Evolutionary conservation across 352 stramenopile species (phyloP), one percentile per base, ranked within the genome.

Genomic region (Phytopythium helicoides): DNA sequence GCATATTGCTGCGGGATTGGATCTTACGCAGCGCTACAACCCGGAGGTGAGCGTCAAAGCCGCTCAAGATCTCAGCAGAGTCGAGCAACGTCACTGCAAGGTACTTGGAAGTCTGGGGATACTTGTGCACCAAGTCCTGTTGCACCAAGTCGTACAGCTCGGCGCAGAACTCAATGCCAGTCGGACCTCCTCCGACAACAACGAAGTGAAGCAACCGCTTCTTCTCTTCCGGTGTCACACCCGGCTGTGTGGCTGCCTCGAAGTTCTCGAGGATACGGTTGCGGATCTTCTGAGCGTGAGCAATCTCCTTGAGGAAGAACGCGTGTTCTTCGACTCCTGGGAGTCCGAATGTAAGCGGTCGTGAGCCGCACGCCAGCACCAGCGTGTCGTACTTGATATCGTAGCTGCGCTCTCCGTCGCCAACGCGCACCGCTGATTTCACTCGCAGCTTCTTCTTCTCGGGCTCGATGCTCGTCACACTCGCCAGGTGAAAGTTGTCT

Each of bases 261-360:
- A 99, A 99, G 67, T 95, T 98, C 56, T 86, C 76, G 10, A 92
- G 63, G 46, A 94, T 91, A 35, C 69, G 67, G 40, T 86, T 86
- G 37, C 84, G 81, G 34, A 94, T 91, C 45, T 63, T 81, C 33
- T 96, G 76, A 5, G 96, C 95, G 73, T 99, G 94, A 54, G 95
- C 74, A 8, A 99, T 72, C 64, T 99, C 90, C 71, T 99, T 99
- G 3, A 99, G 71, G 70, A 99, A 99, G 62, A 97, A 98, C 7
- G 98, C 91, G 49, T 97, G 81, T 26, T 97, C 79, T 38, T 95
- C 73, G 18, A 98, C 89, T 8, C 89, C 89, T 1, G 82, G 76
- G 18, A 97, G 78, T 0, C 86, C 87, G 66, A 99, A 99, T 8
- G 95, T 98, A 64, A 98, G 96, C 26, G 94, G 97, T 37, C 94